phyloP scores from a whole-genome alignment of 805 yeast genomes.

The Candida fluviatilis region DNA sequence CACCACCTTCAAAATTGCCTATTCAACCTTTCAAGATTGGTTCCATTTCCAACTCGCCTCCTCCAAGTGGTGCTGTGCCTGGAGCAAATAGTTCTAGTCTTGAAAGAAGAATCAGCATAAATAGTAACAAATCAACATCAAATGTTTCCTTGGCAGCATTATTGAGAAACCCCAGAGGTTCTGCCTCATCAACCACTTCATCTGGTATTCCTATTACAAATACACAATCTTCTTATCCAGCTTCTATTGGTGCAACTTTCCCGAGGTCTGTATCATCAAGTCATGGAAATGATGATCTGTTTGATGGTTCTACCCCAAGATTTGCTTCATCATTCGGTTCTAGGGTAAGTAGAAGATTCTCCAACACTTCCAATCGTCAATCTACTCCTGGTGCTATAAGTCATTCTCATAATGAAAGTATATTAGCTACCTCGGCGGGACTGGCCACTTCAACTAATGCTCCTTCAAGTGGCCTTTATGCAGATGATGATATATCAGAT shows the following conservation, averaged over 20 bases:
- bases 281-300: constrained; percentile 31
- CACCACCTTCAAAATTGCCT: constrained; percentile 22
- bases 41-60: constrained; percentile 45
- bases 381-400: constrained; percentile 17
- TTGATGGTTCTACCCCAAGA: constrained; percentile 44
- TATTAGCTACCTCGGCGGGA: constrained; percentile 32
- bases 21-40: constrained; percentile 65
- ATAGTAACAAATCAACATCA: constrained; percentile 45
- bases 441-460: constrained; percentile 32
- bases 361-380: constrained; percentile 30
- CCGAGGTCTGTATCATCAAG: constrained; percentile 39
- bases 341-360: constrained; percentile 50
- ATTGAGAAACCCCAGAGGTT: constrained; percentile 46
- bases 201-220: constrained; percentile 12
- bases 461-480: constrained; percentile 40
- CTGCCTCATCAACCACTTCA: constrained; percentile 36
- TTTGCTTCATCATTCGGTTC: constrained; percentile 73
- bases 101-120: constrained; percentile 38
- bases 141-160: constrained; percentile 52
- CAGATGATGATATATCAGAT: constrained; percentile 60
- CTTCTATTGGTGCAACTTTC: constrained; percentile 13
- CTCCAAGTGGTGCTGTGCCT: constrained; percentile 25
- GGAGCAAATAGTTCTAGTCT: constrained; percentile 18
- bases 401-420: constrained; percentile 13
- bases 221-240: constrained; percentile 9